Base-by-base conservation (phyloP, 192 early-diverging fungal species). In the Entomortierella chlamydospora region DNA sequence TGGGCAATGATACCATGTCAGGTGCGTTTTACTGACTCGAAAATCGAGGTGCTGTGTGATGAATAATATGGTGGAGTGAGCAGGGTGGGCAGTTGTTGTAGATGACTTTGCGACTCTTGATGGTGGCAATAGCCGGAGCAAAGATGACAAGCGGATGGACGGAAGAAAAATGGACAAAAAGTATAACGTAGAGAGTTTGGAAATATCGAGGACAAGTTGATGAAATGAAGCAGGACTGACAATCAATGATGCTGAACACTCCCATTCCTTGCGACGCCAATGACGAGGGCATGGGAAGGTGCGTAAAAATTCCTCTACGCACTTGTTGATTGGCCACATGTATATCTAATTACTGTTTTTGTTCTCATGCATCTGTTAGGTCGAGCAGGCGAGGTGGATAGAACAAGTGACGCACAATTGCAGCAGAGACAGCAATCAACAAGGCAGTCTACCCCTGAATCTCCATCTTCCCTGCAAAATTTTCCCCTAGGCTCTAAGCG, bases 401-500 rank as follows among this genome's bases (percentile, higher is more conserved):
- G 22, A 49, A 30, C 20, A 43, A 5, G 15, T 26, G 43, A 61
- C 6, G 17, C 13, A n/a, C 66, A 77, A 42, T 22, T 23, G 28
- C 64, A 68, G 43, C 64, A 49, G 34, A 47, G 26, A 49, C 54
- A 64, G 26, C 76, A 66, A 26, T 51, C 55, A 11, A 39, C 57
- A 33, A 61, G 57, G 8, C 62, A 65, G 23, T 43, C 54, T 1
- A 53, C 62, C 4, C 68, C 76, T 1, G 68, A 70, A 20, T 79
- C 76, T 1, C 68, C 76, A 18, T 79, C 76, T 0, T 66, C 76
- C 1, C 52, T 79, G 4, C 76, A 79, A 41, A 61, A 66, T 41
- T 61, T 79, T 45, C 76, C 76, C 29, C 26, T 70, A 25, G 76
- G 76, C 2, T 79, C 76, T 18, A 79, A 66, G 63, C 61, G 76